Percentiles rank a stretch among this genome's conserved stretches.
phyloP scores from a whole-genome alignment of 2,329 filamentous ascomycete species.

The Aureobasidium sp. region DNA sequence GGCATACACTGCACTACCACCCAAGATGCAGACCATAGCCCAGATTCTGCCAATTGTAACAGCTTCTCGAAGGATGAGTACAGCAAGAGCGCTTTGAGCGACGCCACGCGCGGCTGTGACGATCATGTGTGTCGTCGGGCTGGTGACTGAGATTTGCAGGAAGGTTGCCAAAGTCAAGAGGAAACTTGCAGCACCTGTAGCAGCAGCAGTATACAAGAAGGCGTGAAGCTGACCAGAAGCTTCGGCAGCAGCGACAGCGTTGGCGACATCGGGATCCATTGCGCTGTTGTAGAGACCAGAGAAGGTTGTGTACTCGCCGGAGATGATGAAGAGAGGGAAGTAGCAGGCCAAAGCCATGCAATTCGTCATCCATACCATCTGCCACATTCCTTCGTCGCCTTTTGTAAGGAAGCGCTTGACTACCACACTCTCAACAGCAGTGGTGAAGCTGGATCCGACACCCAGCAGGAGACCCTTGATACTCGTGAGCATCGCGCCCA shows the following conservation, averaged over 20 bases:
- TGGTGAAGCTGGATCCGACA: slow-evolving; percentile 13
- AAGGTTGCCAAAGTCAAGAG: slow-evolving; percentile 10
- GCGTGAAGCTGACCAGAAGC: background rate
- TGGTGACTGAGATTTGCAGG: slow-evolving; percentile 9
- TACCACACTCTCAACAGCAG: slow-evolving; percentile 12
- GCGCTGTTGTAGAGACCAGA: background rate
- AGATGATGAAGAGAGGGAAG: slow-evolving; percentile 11
- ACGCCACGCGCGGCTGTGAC: slow-evolving; percentile 10
- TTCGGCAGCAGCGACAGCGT: background rate
- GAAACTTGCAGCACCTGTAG: slow-evolving; percentile 8
- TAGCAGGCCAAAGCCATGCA: slow-evolving; percentile 10
- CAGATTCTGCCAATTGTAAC: slow-evolving; percentile 7
- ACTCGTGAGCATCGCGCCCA: slow-evolving; percentile 11
- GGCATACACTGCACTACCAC: slow-evolving; percentile 10
- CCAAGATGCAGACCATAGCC: slow-evolving; percentile 10
- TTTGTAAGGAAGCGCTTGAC: slow-evolving; percentile 13
- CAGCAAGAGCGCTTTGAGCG: slow-evolving; percentile 4
- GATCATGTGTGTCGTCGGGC: slow-evolving; percentile 13
- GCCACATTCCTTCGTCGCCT: slow-evolving; percentile 13
- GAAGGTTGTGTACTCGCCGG: background rate
- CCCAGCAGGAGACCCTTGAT: slow-evolving; percentile 13
- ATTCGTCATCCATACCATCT: slow-evolving; percentile 15
- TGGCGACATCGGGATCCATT: background rate
- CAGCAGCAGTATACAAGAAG: background rate
- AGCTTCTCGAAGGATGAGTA: slow-evolving; percentile 7